Percentiles rank a stretch among this genome's conserved stretches.
Conservation (phyloP, 2,329 filamentous ascomycete genomes). For the Ascochyta clinopodiicola region DNA sequence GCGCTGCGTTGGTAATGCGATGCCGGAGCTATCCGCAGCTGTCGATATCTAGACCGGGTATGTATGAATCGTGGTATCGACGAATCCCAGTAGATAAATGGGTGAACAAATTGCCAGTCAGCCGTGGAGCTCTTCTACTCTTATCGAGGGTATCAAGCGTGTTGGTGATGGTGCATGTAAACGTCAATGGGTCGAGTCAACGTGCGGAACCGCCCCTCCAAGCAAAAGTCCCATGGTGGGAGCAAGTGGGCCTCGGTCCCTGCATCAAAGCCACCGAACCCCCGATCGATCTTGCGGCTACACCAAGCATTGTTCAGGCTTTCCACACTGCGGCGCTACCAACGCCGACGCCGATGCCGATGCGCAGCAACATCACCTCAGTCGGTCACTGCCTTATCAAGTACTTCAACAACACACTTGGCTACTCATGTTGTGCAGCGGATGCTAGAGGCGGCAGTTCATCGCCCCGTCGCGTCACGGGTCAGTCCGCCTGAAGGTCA, state of each 20-base stretch:
- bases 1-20: constrained; percentile 32
- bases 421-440: background rate
- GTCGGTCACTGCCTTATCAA: background rate
- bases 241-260: constrained; percentile 14
- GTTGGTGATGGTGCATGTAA: background rate
- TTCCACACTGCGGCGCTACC: background rate
- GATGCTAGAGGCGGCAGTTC: background rate
- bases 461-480: constrained; percentile 4
- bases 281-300: background rate
- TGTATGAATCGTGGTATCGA: background rate
- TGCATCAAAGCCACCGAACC: constrained; percentile 9
- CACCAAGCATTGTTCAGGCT: no score
- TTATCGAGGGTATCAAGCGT: background rate
- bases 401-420: background rate
- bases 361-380: background rate
- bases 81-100: background rate
- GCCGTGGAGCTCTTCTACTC: no score
- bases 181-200: constrained; percentile 11
- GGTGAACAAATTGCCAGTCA: background rate
- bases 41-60: background rate
- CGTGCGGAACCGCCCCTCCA: constrained; percentile 15
- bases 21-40: constrained; percentile 25
- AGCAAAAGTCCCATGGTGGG: constrained; percentile 15
- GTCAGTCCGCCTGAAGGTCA: constrained; percentile 6
- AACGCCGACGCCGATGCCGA: background rate